Base-by-base conservation (phyloP, 345 rosid genomes). In the Melaleuca alternifolia region DNA sequence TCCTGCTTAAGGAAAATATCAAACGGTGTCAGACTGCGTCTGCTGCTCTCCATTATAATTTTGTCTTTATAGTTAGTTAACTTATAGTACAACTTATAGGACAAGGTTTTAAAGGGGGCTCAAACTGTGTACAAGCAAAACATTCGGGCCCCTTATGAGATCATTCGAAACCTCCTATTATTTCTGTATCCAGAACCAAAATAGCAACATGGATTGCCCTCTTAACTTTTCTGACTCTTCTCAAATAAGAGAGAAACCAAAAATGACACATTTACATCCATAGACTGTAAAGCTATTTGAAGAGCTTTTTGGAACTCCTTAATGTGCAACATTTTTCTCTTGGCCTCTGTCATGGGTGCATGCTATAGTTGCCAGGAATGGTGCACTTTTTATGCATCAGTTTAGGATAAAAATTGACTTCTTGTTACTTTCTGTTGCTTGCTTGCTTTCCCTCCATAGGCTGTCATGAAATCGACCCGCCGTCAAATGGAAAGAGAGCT, bases 401-500 rank as follows among this genome's bases (percentile, higher is more conserved):
- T 71, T 71, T 20, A 18, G 46, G 37, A 33, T 33, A 71, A 9
- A 71, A 5, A 18, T 37, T 71, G 9, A 33, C 24, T 16, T 33
- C 2, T 8, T 33, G 48, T 71, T 65, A 33, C 41, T 59, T 59
- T 59, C 71, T 59, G 71, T 59, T 59, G 71, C 18, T 65, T 33
- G 77, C 41, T 65, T 65, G 77, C 79, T 71, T 71, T 71, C 79
- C 48, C 48, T 37, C 13, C 13, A 20, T 71, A 95, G 98, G 93
- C 95, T 54, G 96, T 95, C 62, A 95, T 95, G 98, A 95, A 95
- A 88, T 89, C 98, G 48, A 95, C 98, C 37, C 95, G 99, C 30
- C 92, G 99, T 75, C 98, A 96, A 87, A 85, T 97, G 56, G 99
- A 97, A 89, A 94, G 96, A 90, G 99, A 97, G 91, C 96, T 97